Conservation (phyloP, 331 rosid species). For the Quercus tomentella region DNA sequence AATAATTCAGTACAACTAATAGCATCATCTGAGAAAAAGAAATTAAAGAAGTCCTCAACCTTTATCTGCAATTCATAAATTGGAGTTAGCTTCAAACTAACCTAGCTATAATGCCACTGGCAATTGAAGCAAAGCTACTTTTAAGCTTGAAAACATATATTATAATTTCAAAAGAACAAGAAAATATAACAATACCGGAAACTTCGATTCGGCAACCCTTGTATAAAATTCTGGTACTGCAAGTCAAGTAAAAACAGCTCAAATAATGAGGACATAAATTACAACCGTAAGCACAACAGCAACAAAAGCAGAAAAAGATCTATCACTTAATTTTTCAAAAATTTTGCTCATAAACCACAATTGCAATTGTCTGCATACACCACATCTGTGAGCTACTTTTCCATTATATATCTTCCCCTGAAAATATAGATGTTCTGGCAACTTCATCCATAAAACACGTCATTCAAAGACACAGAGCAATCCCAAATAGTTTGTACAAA, state of each 20-base stretch:
- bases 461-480: neutral
- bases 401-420: neutral
- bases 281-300: neutral
- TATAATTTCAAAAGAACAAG: conserved; percentile 7
- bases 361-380: neutral
- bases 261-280: conserved; percentile 15
- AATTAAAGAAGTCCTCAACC: conserved; percentile 79
- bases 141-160: neutral
- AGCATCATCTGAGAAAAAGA: conserved; percentile 70
- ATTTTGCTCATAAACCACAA: neutral
- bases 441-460: neutral
- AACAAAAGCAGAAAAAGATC: neutral
- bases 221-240: conserved; percentile 78
- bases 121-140: conserved; percentile 9
- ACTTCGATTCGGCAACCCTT: conserved; percentile 70
- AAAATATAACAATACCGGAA: conserved; percentile 55
- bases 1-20: conserved; percentile 54
- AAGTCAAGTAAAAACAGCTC: conserved; percentile 29
- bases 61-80: conserved; percentile 65
- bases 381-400: neutral
- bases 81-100: conserved; percentile 15
- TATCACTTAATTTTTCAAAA: neutral
- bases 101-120: neutral
- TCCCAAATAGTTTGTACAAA: neutral
- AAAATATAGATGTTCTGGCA: neutral